These are phyloP conservation scores for Tremella yokohamensis DNA, from an alignment of 768 basidiomycete species.

Conservation along the genomic window DNA sequence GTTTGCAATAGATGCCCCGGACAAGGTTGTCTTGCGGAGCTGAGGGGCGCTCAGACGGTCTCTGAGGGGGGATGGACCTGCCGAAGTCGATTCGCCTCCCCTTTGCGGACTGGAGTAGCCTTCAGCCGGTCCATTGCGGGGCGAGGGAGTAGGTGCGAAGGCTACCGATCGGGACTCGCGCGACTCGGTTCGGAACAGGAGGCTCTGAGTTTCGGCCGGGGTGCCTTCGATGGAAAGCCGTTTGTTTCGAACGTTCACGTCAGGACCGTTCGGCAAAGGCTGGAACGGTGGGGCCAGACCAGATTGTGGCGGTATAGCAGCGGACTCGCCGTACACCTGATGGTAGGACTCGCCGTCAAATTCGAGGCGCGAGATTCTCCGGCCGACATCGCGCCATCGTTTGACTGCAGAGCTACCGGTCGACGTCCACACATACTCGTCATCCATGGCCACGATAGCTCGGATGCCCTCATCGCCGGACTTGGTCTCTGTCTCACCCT, in stretches of 20 bases:
- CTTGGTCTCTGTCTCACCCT: conserved; percentile 49
- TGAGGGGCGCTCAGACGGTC: conserved; percentile 26
- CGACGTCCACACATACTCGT: conserved; percentile 84
- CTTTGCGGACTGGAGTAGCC: neutral
- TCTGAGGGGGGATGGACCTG: conserved; percentile 16
- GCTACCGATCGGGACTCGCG: conserved; percentile 38
- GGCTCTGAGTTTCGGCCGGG: conserved; percentile 1
- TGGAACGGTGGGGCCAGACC: conserved; percentile 16
- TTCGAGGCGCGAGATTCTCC: conserved; percentile 31
- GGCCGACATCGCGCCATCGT: conserved; percentile 67
- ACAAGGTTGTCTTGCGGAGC: conserved; percentile 26
- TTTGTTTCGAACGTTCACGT: neutral
- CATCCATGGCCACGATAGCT: conserved; percentile 76
- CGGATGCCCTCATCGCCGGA: conserved; percentile 71
- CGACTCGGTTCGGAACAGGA: conserved; percentile 19
- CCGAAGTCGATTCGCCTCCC: conserved; percentile 17
- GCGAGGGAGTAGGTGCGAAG: conserved; percentile 37
- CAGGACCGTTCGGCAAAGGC: conserved; percentile 4
- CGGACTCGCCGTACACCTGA: conserved; percentile 12
- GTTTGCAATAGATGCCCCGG: conserved; percentile 38
- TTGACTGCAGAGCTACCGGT: conserved; percentile 74
- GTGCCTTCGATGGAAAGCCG: neutral
- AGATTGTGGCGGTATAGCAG: neutral
- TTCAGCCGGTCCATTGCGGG: conserved; percentile 9
- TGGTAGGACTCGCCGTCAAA: conserved; percentile 26